phyloP scores from a whole-genome alignment of 2,329 filamentous ascomycete species.

The Sphaerulina populicola region DNA sequence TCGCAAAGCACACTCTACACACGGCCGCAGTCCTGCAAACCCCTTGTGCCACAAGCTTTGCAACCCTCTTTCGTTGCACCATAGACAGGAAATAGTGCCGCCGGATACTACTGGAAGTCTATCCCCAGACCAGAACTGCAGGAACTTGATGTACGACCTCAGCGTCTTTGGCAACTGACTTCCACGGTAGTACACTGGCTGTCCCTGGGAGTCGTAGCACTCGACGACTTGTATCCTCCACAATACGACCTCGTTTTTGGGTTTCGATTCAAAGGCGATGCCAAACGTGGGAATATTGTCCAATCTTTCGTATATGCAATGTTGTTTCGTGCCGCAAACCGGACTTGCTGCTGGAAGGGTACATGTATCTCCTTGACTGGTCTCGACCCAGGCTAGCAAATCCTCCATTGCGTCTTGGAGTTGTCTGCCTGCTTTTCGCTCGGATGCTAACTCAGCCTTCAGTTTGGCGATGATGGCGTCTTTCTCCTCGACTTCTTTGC shows the following conservation, averaged over 20 bases:
- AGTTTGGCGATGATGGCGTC: background rate
- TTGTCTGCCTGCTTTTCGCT: slow-evolving; percentile 5
- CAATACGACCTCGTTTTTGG: background rate
- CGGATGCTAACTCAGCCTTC: background rate
- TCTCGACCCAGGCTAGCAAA: slow-evolving; percentile 4
- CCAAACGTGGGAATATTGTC: slow-evolving; percentile 4
- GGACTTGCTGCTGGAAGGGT: background rate
- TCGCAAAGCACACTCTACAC: slow-evolving; percentile 2
- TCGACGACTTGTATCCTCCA: slow-evolving; percentile 7
- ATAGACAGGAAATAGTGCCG: background rate
- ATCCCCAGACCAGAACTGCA: slow-evolving; percentile 7
- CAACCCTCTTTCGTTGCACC: background rate
- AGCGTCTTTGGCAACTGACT: slow-evolving; percentile 2
- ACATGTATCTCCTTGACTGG: background rate
- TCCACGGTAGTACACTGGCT: slow-evolving; percentile 4
- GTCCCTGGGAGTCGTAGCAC: background rate
- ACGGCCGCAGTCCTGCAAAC: background rate
- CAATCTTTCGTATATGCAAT: background rate
- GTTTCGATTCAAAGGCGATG: background rate
- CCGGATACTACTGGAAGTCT: background rate
- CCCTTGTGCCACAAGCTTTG: slow-evolving; percentile 2
- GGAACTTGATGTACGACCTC: slow-evolving; percentile 5
- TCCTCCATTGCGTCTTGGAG: slow-evolving; percentile 7
- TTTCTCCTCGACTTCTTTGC: background rate
- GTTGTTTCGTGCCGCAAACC: background rate